Evolutionary conservation across 1,139 yeast genomes (phyloP).

Genomic region (Ogataea hybrid): DNA sequence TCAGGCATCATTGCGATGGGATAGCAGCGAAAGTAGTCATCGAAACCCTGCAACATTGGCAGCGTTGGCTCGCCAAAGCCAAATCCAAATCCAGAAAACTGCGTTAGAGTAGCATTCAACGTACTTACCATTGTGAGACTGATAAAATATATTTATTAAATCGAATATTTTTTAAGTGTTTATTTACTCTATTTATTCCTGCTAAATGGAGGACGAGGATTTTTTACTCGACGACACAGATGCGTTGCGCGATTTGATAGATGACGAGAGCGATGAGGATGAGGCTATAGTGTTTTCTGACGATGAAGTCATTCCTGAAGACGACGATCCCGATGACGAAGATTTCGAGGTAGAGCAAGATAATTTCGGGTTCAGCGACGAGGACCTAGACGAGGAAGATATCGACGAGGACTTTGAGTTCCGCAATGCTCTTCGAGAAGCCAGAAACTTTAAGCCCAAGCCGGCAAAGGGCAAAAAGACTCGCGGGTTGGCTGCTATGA

Average conservation of each 20-base stretch:
- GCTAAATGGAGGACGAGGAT: slow-evolving; percentile 18
- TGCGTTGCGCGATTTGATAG: slow-evolving; percentile 31
- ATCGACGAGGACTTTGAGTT: slow-evolving; percentile 48
- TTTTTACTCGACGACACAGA: slow-evolving; percentile 26
- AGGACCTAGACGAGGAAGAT: slow-evolving; percentile 31
- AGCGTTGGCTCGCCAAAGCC: slow-evolving; percentile 17
- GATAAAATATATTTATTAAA: neutral
- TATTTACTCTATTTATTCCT: neutral
- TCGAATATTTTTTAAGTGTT: slow-evolving; percentile 2
- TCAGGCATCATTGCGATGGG: slow-evolving; percentile 94
- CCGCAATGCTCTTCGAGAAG: slow-evolving; percentile 61
- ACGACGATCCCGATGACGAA: slow-evolving; percentile 18
- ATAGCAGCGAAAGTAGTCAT: slow-evolving; percentile 87
- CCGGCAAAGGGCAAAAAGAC: slow-evolving; percentile 36
- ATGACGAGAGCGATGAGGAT: slow-evolving; percentile 18
- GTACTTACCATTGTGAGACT: slow-evolving; percentile 8
- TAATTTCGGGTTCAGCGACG: slow-evolving; percentile 28
- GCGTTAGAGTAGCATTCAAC: neutral
- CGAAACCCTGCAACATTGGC: slow-evolving; percentile 38
- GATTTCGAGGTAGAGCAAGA: slow-evolving; percentile 13
- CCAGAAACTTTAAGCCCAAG: slow-evolving; percentile 56
- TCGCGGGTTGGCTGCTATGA: slow-evolving; percentile 32
- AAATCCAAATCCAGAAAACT: slow-evolving; percentile 36
- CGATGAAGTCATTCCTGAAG: slow-evolving; percentile 16
- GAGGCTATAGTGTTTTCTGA: slow-evolving; percentile 15